Base-by-base conservation (phyloP, 2,329 filamentous ascomycete species). In the Diplodia mutila region DNA sequence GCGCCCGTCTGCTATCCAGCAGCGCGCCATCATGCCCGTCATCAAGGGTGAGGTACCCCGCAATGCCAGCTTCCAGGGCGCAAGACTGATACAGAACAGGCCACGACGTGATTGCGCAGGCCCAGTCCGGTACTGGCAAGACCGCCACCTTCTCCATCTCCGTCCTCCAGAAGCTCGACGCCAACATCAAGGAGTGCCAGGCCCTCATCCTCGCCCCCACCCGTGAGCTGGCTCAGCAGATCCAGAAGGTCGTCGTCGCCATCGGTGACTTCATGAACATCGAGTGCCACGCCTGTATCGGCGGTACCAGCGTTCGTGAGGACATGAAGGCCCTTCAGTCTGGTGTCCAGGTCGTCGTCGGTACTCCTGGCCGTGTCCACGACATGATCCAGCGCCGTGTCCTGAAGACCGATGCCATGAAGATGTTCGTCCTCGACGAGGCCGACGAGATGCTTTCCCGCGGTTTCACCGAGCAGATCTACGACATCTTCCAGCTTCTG, bases 381-480 rank as follows among this genome's bases (percentile, higher is more conserved):
- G 95, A 99, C 86, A 98, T 99, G 96, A 99, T 99, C 81, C 93
- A 97, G 85, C 94, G 95, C 74, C 93, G 94, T 76, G 92, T 96
- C 84, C 88, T 99, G 76, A 95, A 94, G 87, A 99, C 95, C 79
- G 94, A 97, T 82, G 86, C 88, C 83, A 97, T 99, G 89, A 99
- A 99, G 91, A 97, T 98, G 92, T 97, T 99, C 83, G 93, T 99
- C 77, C 92, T 99, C 76, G 95, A 99, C 80, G 95, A 99, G 87
- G 95, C 95, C 77, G 95, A 99, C 81, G 95, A 99, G 85, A 97
- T 99, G 92, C 89, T 99, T 85, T 96, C 93, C 80, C 94, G 94
- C 79, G 95, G 95, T 87, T 99, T 99, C 90, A 97, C 94, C 77
- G 95, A 99, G 87, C 95, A 99, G 87, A 99, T 99, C 86, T 99